phyloP scores from a whole-genome alignment of 371 early-diverging fungal species.

The Funneliformis caledonium region DNA sequence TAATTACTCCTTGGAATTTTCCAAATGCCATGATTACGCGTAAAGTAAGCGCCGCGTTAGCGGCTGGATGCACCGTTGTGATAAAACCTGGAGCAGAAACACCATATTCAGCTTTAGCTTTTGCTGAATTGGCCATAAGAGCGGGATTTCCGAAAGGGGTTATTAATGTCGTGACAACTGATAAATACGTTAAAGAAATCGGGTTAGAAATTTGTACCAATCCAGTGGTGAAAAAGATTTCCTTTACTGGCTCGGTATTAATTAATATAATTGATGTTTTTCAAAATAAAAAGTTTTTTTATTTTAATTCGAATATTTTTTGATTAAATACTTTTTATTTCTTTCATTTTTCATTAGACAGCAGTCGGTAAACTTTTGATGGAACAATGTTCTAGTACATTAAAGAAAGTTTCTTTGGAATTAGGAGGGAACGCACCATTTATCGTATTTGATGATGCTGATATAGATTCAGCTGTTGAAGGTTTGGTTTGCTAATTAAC shows the following conservation, averaged over 20 bases:
- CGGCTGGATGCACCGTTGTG: constrained; percentile 80
- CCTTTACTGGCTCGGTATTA: constrained; percentile 82
- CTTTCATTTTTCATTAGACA: constrained; percentile 47
- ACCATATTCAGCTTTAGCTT: constrained; percentile 80
- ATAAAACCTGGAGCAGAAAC: constrained; percentile 83
- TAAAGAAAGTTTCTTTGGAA: constrained; percentile 83
- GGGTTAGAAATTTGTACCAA: constrained; percentile 74
- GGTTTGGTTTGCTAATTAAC: constrained; percentile 41
- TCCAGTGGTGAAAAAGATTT: constrained; percentile 69
- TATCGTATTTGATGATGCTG: constrained; percentile 86
- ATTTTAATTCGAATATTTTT: neutral
- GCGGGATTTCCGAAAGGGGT: constrained; percentile 92
- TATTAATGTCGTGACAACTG: constrained; percentile 77
- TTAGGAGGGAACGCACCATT: constrained; percentile 90
- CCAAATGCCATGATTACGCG: constrained; percentile 92
- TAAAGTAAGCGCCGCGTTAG: constrained; percentile 82
- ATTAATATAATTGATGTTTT: neutral
- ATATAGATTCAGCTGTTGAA: constrained; percentile 58
- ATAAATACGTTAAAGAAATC: constrained; percentile 63
- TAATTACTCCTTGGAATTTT: constrained; percentile 96
- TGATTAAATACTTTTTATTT: neutral
- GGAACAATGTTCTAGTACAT: constrained; percentile 71
- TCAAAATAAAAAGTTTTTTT: neutral
- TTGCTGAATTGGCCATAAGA: constrained; percentile 74
- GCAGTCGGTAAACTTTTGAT: constrained; percentile 74